Evolutionary conservation across 2,329 filamentous ascomycete genomes (phyloP).

Genomic region (Alternaria brassicicola): DNA sequence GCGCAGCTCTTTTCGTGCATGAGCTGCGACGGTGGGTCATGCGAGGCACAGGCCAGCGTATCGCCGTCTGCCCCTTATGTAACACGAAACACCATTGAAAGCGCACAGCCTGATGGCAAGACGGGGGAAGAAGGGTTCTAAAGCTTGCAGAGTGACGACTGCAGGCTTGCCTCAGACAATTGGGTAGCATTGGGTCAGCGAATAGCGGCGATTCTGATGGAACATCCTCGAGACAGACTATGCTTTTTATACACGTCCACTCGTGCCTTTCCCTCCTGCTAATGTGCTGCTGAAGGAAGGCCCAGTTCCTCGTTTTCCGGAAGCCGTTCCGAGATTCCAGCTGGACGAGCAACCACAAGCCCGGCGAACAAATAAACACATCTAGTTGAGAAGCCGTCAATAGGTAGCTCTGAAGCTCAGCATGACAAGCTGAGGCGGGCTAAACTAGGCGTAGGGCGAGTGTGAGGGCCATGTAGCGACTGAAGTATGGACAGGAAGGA

Average conservation of each 20-base stretch:
- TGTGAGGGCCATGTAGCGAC: background rate
- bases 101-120: background rate
- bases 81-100: conserved; percentile 1
- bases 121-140: background rate
- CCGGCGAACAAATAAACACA: background rate
- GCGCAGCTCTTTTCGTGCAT: conserved; percentile 15
- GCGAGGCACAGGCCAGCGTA: conserved; percentile 19
- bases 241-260: background rate
- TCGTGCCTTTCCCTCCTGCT: background rate
- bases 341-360: background rate
- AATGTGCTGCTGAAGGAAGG: background rate
- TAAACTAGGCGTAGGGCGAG: background rate
- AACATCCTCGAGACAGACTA: background rate
- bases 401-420: background rate
- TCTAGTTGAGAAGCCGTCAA: background rate
- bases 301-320: background rate
- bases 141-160: background rate
- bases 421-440: background rate
- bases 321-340: background rate
- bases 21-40: conserved; percentile 8
- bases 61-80: conserved; percentile 2
- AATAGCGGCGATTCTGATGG: background rate
- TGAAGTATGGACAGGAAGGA: background rate
- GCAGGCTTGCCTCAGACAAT: background rate
- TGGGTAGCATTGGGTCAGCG: background rate